These are phyloP conservation scores for Trichoderma asperelloides DNA, from an alignment of 495 filamentous ascomycete species.

Conservation along the genomic window DNA sequence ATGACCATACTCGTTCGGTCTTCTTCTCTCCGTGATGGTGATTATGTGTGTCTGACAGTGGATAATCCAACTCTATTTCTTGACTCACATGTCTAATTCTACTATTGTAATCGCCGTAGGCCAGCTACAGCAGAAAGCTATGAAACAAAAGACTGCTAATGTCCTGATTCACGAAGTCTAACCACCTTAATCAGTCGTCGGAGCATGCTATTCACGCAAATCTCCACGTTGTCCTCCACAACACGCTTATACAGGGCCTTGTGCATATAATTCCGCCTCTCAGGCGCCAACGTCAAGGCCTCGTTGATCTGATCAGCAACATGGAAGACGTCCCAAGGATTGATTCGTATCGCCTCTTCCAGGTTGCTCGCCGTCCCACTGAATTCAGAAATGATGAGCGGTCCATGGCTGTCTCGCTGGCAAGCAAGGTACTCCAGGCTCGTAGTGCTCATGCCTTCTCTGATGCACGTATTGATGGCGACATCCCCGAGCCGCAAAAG, in stretches of 20 bases:
- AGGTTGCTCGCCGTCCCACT: conserved; percentile 86
- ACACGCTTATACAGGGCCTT: conserved; percentile 67
- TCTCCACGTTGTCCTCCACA: conserved; percentile 68
- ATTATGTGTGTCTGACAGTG: too few relatives aligned
- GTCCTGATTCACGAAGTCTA: neutral
- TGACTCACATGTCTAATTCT: too few relatives aligned
- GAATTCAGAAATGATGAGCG: conserved; percentile 89
- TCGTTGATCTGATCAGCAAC: conserved; percentile 72
- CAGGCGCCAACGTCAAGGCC: conserved; percentile 62
- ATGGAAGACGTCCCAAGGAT: conserved; percentile 82
- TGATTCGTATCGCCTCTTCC: conserved; percentile 79
- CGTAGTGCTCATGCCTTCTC: conserved; percentile 95
- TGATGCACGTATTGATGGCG: conserved; percentile 81
- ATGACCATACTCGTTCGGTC: too few relatives aligned
- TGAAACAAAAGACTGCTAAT: neutral
- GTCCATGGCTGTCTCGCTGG: conserved; percentile 73
- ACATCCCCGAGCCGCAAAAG: conserved; percentile 78
- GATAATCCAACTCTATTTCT: too few relatives aligned
- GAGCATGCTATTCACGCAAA: conserved; percentile 10
- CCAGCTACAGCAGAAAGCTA: neutral
- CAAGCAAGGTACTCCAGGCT: conserved; percentile 87
- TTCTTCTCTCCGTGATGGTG: too few relatives aligned
- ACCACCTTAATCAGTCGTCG: neutral
- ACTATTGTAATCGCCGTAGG: neutral
- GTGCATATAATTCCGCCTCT: conserved; percentile 49